phyloP scores from a whole-genome alignment of 2,329 filamentous ascomycete species.

The Saccharata proteae region DNA sequence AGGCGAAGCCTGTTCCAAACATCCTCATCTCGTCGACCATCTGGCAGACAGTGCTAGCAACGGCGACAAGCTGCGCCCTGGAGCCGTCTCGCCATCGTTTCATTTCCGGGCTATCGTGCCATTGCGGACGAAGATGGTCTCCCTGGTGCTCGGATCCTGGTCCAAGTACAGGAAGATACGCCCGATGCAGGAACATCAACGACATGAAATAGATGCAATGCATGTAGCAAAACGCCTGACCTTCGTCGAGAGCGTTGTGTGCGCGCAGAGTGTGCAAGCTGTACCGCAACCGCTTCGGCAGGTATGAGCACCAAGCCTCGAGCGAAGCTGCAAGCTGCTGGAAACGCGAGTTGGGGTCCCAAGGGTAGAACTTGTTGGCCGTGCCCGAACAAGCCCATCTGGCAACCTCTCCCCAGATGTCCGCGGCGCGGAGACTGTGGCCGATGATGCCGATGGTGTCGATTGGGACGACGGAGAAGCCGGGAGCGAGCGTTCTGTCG shows the following conservation, averaged over 20 bases:
- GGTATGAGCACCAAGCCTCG: slow-evolving; percentile 22
- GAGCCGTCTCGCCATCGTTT: slow-evolving; percentile 25
- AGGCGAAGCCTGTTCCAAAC: slow-evolving; percentile 27
- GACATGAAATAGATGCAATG: slow-evolving; percentile 31
- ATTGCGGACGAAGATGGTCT: not conserved
- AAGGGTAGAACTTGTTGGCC: slow-evolving; percentile 24
- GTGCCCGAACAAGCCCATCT: slow-evolving; percentile 27
- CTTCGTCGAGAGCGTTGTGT: slow-evolving; percentile 30
- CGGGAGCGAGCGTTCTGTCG: slow-evolving; percentile 19
- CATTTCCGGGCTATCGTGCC: slow-evolving; percentile 17
- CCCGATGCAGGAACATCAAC: slow-evolving; percentile 29
- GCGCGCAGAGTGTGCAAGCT: slow-evolving; percentile 26
- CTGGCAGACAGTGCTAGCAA: slow-evolving; percentile 24
- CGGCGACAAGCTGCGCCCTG: slow-evolving; percentile 23
- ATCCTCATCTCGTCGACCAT: slow-evolving; percentile 30
- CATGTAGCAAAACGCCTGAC: slow-evolving; percentile 30
- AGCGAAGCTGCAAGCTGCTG: slow-evolving; percentile 23
- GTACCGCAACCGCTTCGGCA: slow-evolving; percentile 24
- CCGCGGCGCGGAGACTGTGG: slow-evolving; percentile 26
- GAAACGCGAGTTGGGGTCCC: slow-evolving; percentile 23
- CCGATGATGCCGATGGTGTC: slow-evolving; percentile 27
- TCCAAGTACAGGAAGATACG: slow-evolving; percentile 26
- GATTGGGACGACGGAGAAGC: slow-evolving; percentile 16
- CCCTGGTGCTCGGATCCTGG: slow-evolving; percentile 20
- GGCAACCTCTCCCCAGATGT: slow-evolving; percentile 30